Evolutionary conservation across 2,329 filamentous ascomycete species (phyloP).

Genomic region (Neofusicoccum cordaticola): DNA sequence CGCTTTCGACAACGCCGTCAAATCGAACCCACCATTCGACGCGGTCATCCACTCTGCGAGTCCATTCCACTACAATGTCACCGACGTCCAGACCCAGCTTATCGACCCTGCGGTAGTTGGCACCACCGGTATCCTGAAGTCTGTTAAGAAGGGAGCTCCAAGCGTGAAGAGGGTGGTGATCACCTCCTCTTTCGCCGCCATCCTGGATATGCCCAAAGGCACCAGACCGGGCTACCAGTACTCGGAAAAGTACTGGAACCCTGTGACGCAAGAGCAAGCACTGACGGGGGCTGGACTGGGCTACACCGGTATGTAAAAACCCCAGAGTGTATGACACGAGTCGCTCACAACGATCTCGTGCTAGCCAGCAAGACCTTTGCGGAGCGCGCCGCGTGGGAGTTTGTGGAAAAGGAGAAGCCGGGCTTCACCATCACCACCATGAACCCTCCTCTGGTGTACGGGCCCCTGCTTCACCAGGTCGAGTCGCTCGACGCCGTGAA

Average conservation of each 20-base stretch:
- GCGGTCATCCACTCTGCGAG: conserved; percentile 22
- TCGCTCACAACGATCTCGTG: no score
- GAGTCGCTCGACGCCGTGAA: background rate
- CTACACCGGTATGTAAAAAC: conserved; percentile 28
- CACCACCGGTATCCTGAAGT: conserved; percentile 24
- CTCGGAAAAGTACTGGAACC: conserved; percentile 50
- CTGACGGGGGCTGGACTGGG: conserved; percentile 21
- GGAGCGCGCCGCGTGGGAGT: conserved; percentile 47
- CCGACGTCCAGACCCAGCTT: conserved; percentile 29
- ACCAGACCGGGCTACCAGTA: conserved; percentile 41
- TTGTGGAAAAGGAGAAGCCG: conserved; percentile 41
- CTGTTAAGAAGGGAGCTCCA: conserved; percentile 21
- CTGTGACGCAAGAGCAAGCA: conserved; percentile 45
- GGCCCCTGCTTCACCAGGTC: conserved; percentile 49
- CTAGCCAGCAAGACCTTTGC: conserved; percentile 53
- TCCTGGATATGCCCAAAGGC: conserved; percentile 39
- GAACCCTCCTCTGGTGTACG: conserved; percentile 42
- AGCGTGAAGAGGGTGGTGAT: conserved; percentile 43
- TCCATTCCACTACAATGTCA: conserved; percentile 17
- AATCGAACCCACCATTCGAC: conserved; percentile 13
- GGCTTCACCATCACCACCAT: conserved; percentile 42
- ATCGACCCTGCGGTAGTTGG: conserved; percentile 24
- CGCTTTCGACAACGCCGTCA: conserved; percentile 22
- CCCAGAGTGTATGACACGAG: no score
- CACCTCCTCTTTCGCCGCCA: conserved; percentile 51